Base-by-base conservation (phyloP, 2,329 filamentous ascomycete species). In the Colletotrichum eleusines region DNA sequence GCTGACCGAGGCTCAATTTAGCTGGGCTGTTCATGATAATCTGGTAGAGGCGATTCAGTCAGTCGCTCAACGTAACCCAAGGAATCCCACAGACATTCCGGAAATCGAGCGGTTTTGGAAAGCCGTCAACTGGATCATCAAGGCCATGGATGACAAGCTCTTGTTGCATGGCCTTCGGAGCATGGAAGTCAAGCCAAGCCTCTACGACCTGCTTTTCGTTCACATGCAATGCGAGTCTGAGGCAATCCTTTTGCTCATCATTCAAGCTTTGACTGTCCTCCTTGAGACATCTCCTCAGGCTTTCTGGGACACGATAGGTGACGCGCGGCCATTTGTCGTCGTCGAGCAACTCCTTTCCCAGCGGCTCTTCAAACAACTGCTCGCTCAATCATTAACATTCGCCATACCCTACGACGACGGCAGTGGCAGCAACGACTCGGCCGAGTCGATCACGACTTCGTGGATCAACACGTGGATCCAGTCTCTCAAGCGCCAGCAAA, bases 231-330 rank as follows among this genome's bases (percentile, higher is more conserved):
- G 86, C 66, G 81, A 83, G 51, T 85, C 85, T 18, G 86, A 87
- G 66, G 82, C 84, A 2, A 88, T 92, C 28, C 84, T 97, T 69
- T 85, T 90, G 16, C 87, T 91, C 69, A 84, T 96, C 20, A 85
- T 97, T 55, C 89, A 90, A 66, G 90, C 91, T 1, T 87, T 97
- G 72, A 89, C 88, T 54, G 85, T 84, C 16, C 86, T 98, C 20
- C 84, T 98, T 63, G 88, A 91, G 73, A 94, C 93, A 75, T 92
- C 93, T 0, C 88, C 94, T 0, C 88, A 88, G 65, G 92, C 93
- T 54, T 96, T 98, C 75, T 98, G 95, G 95, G 92, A 94, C 75
- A 91, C 94, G 1, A 91, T 97, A 82, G 91, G 92, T 61, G 89
- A 94, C 38, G 93, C 95, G 61, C 92, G 93, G 0, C 92, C 94